Evolutionary conservation across 2,329 filamentous ascomycete genomes (phyloP), one percentile per base, ranked within the genome.

Genomic region (Alternaria viburni): DNA sequence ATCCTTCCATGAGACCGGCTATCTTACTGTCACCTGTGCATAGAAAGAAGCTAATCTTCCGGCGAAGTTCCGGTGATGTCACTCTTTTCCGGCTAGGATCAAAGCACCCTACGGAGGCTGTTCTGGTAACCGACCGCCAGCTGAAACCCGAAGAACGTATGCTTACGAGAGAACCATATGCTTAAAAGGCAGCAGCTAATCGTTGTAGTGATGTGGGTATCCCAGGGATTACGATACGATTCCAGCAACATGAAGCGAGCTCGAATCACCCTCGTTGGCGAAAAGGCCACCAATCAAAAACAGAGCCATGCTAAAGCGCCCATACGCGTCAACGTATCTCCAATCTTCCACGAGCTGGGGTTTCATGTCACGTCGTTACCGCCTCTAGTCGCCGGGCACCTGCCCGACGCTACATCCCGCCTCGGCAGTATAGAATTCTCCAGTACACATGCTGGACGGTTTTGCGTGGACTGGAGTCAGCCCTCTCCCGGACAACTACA

Each of bases 161-260:
- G 41, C 4, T 2, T 10, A 1, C 10, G 2, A 5, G 15, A 3
- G 12, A 19, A 0, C 17, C 10, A 6, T 1, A 12, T 2, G 11
- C 41, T 19, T 17, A 7, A 1, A 21, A 4, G 17, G 2, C 21
- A 44, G n/a, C 10, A 21, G 43, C 43, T 44, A 8, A 44, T 2
- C 0, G 5, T 12, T 2, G 3, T 2, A 45, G 43, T 17, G 1
- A 41, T 10, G 9, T 41, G 36, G 36, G 0, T 6, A 6, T 0
- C 32, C 2, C 4, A 17, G 8, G 3, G 8, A 41, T 0, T 49
- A 21, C 4, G 0, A 6, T 51, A 51, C 47, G 1, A 32, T 28
- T 3, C 17, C 0, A 15, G 12, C 3, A 0, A 21, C 1, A 51
- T 51, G 0, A 15, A 19, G 2, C 47, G 17, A 13, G 17, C 17